Conservation (phyloP, 2,329 filamentous ascomycete genomes). For the Ophiobolus disseminans region DNA sequence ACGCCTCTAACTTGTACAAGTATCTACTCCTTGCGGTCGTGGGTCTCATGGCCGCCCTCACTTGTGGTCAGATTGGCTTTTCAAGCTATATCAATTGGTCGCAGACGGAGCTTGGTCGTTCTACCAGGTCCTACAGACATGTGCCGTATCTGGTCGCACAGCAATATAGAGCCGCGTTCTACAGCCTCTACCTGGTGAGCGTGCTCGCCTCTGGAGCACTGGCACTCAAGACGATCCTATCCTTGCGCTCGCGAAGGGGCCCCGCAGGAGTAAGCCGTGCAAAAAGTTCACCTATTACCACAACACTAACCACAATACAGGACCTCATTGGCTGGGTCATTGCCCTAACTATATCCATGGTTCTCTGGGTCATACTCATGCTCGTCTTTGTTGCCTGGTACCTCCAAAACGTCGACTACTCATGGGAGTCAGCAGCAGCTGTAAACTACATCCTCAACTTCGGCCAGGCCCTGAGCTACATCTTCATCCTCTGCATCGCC, state of each 20-base stretch:
- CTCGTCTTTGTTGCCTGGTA: slow-evolving; percentile 11
- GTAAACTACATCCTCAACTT: slow-evolving; percentile 21
- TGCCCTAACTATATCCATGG: slow-evolving; percentile 24
- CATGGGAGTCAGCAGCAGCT: slow-evolving; percentile 6
- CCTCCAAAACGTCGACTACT: neutral
- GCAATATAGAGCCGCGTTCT: too few relatives aligned
- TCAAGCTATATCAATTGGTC: slow-evolving; percentile 19
- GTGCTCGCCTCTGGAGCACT: slow-evolving; percentile 22
- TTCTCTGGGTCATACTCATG: slow-evolving; percentile 25
- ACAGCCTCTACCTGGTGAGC: slow-evolving; percentile 26
- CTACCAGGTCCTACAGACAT: neutral
- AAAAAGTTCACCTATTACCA: neutral
- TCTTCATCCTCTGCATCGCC: slow-evolving; percentile 28
- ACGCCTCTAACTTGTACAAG: slow-evolving; percentile 15
- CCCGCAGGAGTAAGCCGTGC: slow-evolving; percentile 25
- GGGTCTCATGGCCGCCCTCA: slow-evolving; percentile 29
- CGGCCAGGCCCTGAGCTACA: slow-evolving; percentile 25
- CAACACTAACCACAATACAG: slow-evolving; percentile 11
- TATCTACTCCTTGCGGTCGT: slow-evolving; percentile 16
- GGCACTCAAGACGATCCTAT: slow-evolving; percentile 17
- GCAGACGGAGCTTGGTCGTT: slow-evolving; percentile 1
- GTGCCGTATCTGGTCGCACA: too few relatives aligned
- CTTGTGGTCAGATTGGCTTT: slow-evolving; percentile 17
- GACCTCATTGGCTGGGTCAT: slow-evolving; percentile 23
- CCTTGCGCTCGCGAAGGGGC: slow-evolving; percentile 20